A percentile compares a stretch with the other conserved stretches of the same genome.
These are phyloP conservation scores for Geranium incanum DNA, from an alignment of 441 rosid genomes.

Conservation along the genomic window DNA sequence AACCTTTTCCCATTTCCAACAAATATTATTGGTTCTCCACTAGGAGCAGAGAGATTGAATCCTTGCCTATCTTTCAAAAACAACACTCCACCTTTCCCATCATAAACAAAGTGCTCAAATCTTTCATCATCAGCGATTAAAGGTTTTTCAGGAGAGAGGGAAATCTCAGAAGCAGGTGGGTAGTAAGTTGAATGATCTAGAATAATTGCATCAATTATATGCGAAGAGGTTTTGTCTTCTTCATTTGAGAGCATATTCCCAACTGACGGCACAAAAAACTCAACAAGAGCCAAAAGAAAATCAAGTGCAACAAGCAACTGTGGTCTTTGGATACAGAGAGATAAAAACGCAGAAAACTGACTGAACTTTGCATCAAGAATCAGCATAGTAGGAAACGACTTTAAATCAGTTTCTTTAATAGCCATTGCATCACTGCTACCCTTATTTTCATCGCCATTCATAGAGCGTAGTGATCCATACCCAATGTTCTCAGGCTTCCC, in stretches of 20 bases:
- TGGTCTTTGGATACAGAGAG: constrained; percentile 79
- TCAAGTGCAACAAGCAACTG: constrained; percentile 94
- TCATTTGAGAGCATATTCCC: constrained; percentile 62
- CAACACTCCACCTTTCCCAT: constrained; percentile 80
- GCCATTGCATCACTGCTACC: constrained; percentile 28
- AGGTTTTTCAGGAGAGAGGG: constrained; percentile 75
- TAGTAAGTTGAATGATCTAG: constrained; percentile 52
- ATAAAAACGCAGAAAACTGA: constrained; percentile 49
- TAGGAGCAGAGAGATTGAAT: constrained; percentile 45
- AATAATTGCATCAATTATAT: constrained; percentile 52
- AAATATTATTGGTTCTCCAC: constrained; percentile 67
- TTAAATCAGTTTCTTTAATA: constrained; percentile 30
- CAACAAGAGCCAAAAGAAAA: constrained; percentile 85
- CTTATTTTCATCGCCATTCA: constrained; percentile 29
- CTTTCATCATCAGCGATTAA: constrained; percentile 78
- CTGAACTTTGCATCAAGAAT: constrained; percentile 83
- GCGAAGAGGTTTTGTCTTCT: constrained; percentile 48
- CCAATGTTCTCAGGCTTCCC: constrained; percentile 54
- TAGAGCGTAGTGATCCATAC: constrained; percentile 29
- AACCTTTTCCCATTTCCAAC: constrained; percentile 74
- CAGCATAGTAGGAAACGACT: constrained; percentile 78
- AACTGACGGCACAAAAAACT: constrained; percentile 84
- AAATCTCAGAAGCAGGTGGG: constrained; percentile 60
- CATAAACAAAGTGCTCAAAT: constrained; percentile 67
- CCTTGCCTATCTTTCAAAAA: constrained; percentile 70